Evolutionary conservation across 1,284 basidiomycete genomes (phyloP).

Genomic region (Papiliotrema nemorosa): DNA sequence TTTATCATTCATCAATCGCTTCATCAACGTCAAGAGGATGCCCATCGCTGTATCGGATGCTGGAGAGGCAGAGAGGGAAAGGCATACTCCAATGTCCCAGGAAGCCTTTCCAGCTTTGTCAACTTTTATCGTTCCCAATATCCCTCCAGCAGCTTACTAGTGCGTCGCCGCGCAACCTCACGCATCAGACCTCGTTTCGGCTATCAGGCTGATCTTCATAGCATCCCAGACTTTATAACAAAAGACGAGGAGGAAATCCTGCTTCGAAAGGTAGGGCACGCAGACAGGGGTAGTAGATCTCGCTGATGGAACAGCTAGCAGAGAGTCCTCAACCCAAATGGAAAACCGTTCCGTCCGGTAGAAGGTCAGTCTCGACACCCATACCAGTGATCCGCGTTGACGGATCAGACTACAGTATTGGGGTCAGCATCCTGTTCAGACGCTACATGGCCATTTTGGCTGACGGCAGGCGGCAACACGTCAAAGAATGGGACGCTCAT

Average conservation of each 20-base stretch:
- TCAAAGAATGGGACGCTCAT: slow-evolving; percentile 42
- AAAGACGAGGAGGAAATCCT: slow-evolving; percentile 73
- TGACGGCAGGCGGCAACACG: slow-evolving; percentile 41
- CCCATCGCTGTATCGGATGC: slow-evolving; percentile 1
- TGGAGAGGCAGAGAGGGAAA: background rate
- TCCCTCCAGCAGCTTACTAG: slow-evolving; percentile 9
- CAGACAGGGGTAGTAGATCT: slow-evolving; percentile 4
- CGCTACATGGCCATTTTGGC: background rate
- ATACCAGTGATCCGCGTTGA: background rate
- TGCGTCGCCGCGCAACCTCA: background rate
- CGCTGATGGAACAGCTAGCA: slow-evolving; percentile 55
- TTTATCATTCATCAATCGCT: background rate
- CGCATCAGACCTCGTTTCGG: background rate
- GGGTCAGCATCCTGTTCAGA: slow-evolving; percentile 58
- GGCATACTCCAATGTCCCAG: background rate
- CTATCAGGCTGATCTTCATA: slow-evolving; percentile 34
- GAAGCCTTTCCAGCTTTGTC: background rate
- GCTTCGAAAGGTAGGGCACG: slow-evolving; percentile 61
- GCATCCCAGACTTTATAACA: slow-evolving; percentile 77
- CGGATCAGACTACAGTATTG: slow-evolving; percentile 64
- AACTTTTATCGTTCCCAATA: slow-evolving; percentile 3
- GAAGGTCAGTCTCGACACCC: slow-evolving; percentile 57
- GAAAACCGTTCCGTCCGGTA: slow-evolving; percentile 69
- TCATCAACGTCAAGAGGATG: no score
- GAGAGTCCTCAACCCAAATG: slow-evolving; percentile 77